These are phyloP conservation scores for Craterostigma plantagineum DNA, from an alignment of 257 asterid species.

Conservation along the genomic window DNA sequence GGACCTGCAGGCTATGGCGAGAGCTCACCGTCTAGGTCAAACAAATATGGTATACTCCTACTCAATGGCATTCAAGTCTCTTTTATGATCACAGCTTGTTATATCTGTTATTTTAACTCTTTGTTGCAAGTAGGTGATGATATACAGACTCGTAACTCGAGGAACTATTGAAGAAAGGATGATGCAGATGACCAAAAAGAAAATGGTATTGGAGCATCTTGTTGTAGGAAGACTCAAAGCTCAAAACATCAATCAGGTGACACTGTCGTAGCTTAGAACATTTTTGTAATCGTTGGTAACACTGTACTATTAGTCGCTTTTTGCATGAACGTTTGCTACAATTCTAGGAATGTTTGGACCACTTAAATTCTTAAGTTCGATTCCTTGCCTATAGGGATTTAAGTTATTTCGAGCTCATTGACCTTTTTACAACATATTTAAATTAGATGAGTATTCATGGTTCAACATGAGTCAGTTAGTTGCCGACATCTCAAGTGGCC, in stretches of 20 bases:
- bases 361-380: too few relatives aligned
- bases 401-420: too few relatives aligned
- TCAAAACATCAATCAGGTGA: constrained; percentile 88
- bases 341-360: too few relatives aligned
- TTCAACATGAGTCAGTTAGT: too few relatives aligned
- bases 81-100: constrained; percentile 9
- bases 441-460: too few relatives aligned
- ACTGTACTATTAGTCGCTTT: too few relatives aligned
- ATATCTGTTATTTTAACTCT: constrained; percentile 7
- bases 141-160: constrained; percentile 68
- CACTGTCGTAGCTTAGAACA: background rate
- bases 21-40: constrained; percentile 99
- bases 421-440: too few relatives aligned
- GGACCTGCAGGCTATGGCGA: constrained; percentile 99
- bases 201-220: constrained; percentile 95
- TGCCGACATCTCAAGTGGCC: too few relatives aligned
- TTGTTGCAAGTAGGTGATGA: constrained; percentile 60
- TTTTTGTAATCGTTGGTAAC: too few relatives aligned
- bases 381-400: too few relatives aligned
- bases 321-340: too few relatives aligned
- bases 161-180: constrained; percentile 97
- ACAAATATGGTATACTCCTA: constrained; percentile 56
- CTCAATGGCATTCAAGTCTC: too few relatives aligned
- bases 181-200: constrained; percentile 99
- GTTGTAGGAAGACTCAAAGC: constrained; percentile 83